Evolutionary conservation across 495 filamentous ascomycete species (phyloP), one percentile per base, ranked within the genome.

Genomic region (Aspergillus sclerotiicarbonarius): DNA sequence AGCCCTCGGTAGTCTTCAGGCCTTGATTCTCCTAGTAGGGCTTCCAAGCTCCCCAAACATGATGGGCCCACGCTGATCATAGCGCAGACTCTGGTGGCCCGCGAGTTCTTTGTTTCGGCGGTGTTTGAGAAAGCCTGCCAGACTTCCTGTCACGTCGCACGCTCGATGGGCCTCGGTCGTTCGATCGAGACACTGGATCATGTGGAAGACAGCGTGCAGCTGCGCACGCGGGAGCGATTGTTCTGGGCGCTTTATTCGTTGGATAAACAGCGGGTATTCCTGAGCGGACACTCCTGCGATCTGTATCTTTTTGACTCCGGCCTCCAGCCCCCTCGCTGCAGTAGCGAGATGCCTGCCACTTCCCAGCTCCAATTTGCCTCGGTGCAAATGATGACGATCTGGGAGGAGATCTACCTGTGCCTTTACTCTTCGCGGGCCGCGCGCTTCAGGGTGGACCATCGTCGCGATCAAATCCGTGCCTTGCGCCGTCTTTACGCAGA

Each of bases 401-500:
- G 52, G 52, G 52, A 54, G 16, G 52, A 54, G 9, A 54, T 54
- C 21, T 54, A 45, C 21, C 20, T 18, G n/a, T n/a, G 19, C 10
- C 39, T 54, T 5, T 54, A 54, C 52, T 54, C 52, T 3, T 30
- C 30, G 10, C 52, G 52, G 10, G 29, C 52, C n/a, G 45, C 37
- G 6, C 30, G 19, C 20, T 10, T 9, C 8, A 10, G 15, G 6
- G 13, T 10, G 1, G 21, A 44, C 16, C 7, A 12, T 39, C 39
- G 52, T 12, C 12, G 12, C 8, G 10, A 8, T 30, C 52, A 54
- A 18, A 15, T 30, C 13, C 5, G 18, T 8, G 6, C 12, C 2
- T 4, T 54, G 4, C 18, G 33, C 6, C 4, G 25, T 12, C 2
- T 31, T 6, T 43, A 45, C 1, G 12, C 1, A 8, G 9, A 4